These are phyloP conservation scores for Kwoniella heveanensis DNA, from an alignment of 768 basidiomycete species.

Conservation along the genomic window DNA sequence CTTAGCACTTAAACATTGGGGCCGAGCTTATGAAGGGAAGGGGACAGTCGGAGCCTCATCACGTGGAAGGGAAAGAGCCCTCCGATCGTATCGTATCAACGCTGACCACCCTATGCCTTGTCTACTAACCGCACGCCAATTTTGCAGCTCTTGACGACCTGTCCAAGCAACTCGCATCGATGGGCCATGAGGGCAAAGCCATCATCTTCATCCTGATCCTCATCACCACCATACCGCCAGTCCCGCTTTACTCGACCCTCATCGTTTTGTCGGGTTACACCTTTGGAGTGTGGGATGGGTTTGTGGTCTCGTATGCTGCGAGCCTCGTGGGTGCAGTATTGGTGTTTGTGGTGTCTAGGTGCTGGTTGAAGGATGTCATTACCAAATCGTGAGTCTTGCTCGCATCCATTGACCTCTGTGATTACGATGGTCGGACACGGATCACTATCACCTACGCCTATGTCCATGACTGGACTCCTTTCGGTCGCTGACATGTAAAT, in stretches of 20 bases:
- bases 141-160: constrained; percentile 74
- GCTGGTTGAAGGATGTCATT: constrained; percentile 67
- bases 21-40: no score
- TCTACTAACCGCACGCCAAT: neutral
- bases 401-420: no score
- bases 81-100: no score
- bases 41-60: no score
- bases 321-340: constrained; percentile 80
- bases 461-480: no score
- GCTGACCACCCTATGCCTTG: neutral
- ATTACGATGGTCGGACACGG: no score
- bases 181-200: constrained; percentile 72
- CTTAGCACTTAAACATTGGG: no score
- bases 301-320: constrained; percentile 81
- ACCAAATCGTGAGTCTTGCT: constrained; percentile 56
- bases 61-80: no score
- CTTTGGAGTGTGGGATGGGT: constrained; percentile 78
- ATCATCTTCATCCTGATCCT: constrained; percentile 65
- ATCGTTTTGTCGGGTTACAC: constrained; percentile 91
- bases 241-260: constrained; percentile 90
- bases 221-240: constrained; percentile 61
- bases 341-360: constrained; percentile 78
- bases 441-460: no score
- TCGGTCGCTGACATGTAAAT: no score
- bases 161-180: constrained; percentile 72